Percentiles rank a stretch among this genome's conserved stretches.
Conservation (phyloP, 2,329 filamentous ascomycete species). For the Fusarium guadeloupense region DNA sequence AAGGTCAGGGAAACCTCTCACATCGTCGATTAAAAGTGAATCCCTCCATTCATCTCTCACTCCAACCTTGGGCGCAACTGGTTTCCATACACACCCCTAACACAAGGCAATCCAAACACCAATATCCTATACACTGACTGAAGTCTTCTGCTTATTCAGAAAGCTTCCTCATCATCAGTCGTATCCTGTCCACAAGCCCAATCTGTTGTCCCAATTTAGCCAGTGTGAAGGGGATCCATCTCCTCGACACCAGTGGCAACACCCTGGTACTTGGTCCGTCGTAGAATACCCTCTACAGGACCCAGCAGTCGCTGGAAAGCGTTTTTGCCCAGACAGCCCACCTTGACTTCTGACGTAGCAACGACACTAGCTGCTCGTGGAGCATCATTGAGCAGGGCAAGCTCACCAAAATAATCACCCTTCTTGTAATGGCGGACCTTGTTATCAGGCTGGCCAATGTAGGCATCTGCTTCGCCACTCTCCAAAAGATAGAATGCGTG, state of each 20-base stretch:
- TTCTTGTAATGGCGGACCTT: conserved; percentile 85
- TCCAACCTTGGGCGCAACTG: conserved; percentile 24
- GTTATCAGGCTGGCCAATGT: conserved; percentile 75
- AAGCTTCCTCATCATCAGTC: not conserved
- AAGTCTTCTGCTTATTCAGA: conserved; percentile 6
- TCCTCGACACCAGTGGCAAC: conserved; percentile 71
- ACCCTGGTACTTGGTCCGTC: conserved; percentile 73
- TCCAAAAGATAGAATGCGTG: conserved; percentile 93
- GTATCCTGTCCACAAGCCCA: not conserved
- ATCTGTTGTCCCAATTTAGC: conserved; percentile 28
- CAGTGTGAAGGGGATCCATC: conserved; percentile 69
- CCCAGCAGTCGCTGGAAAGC: conserved; percentile 94
- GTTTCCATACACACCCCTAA: conserved; percentile 14
- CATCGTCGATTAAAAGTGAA: conserved; percentile 42
- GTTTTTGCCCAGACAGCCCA: conserved; percentile 89
- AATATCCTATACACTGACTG: not conserved
- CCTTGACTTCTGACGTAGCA: conserved; percentile 87
- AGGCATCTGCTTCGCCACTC: conserved; percentile 85
- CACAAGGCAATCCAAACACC: conserved; percentile 23
- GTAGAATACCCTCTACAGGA: conserved; percentile 93
- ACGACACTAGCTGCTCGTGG: conserved; percentile 91
- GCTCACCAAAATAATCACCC: conserved; percentile 96
- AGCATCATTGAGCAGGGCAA: conserved; percentile 91
- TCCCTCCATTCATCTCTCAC: conserved; percentile 31
- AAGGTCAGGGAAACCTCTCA: conserved; percentile 45